Conservation (phyloP, 129 eudicot species). For the Kitagawia praeruptora region DNA sequence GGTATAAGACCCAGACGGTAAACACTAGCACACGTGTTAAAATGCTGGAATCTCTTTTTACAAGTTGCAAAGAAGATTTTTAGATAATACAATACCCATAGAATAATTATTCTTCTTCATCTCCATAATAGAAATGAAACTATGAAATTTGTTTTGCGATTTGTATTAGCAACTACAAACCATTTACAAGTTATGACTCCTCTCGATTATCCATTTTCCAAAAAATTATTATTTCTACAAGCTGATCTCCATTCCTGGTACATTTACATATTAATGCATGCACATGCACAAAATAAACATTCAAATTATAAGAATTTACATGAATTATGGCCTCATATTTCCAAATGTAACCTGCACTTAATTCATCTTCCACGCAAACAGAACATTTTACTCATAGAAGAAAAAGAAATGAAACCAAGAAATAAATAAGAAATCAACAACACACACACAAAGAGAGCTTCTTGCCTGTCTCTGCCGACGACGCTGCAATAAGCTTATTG, state of each 20-base stretch:
- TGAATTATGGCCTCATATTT: neutral
- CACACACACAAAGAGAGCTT: neutral
- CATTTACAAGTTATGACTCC: neutral
- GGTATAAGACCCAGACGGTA: neutral
- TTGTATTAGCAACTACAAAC: neutral
- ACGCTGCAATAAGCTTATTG: slow-evolving; percentile 60
- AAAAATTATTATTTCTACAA: neutral
- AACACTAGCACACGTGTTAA: neutral
- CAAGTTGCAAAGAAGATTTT: neutral
- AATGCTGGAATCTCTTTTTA: neutral
- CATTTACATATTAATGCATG: neutral
- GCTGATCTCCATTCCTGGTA: neutral
- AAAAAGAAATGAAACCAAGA: neutral
- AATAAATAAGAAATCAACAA: neutral
- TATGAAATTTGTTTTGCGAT: neutral
- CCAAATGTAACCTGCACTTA: neutral
- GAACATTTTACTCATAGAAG: neutral
- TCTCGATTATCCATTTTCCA: neutral
- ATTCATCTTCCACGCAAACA: neutral
- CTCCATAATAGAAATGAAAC: neutral
- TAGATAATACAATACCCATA: neutral
- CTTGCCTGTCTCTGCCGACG: slow-evolving; percentile 78
- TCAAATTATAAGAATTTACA: neutral
- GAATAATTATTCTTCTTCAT: neutral
- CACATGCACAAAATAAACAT: neutral